A percentile compares a stretch with the other conserved stretches of the same genome.
These are phyloP conservation scores for Leishmania tropica DNA, from an alignment of 208 protist genomes.

Conservation along the genomic window DNA sequence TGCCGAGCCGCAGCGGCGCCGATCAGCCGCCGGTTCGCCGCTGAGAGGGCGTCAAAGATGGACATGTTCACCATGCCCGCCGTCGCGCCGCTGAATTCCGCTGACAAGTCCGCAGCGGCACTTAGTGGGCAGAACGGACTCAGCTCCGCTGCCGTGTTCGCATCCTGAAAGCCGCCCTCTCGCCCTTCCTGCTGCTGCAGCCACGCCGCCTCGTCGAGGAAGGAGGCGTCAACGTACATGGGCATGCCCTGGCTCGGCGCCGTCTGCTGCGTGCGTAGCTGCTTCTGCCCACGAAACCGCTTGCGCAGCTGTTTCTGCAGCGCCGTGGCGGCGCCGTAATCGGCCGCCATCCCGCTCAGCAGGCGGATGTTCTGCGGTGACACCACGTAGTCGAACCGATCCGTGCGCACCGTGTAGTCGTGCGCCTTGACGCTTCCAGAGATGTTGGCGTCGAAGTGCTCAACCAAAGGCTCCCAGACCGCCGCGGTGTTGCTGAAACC, in stretches of 20 bases:
- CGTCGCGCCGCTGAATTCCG: constrained; percentile 6
- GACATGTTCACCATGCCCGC: constrained; percentile 23
- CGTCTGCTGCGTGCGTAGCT: constrained; percentile 31
- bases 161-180: constrained; percentile 8
- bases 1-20: not conserved
- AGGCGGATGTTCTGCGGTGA: constrained; percentile 75
- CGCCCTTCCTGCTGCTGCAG: constrained; percentile 19
- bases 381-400: constrained; percentile 74
- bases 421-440: constrained; percentile 57
- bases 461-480: constrained; percentile 88
- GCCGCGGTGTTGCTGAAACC: constrained; percentile 74
- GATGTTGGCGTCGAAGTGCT: constrained; percentile 53
- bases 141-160: not conserved
- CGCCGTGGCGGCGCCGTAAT: constrained; percentile 52
- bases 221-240: constrained; percentile 38
- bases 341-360: constrained; percentile 43
- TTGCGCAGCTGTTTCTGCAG: constrained; percentile 67
- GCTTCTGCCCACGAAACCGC: constrained; percentile 45
- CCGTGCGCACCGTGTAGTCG: constrained; percentile 59
- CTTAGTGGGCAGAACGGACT: constrained; percentile 19
- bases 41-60: constrained; percentile 36
- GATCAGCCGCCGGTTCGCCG: constrained; percentile 13
- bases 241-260: constrained; percentile 31
- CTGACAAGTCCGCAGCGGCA: constrained; percentile 8
- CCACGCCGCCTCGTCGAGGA: constrained; percentile 25